These are phyloP conservation scores for Helotiales sp. DNA, from an alignment of 2,329 filamentous ascomycete genomes.

Conservation along the genomic window DNA sequence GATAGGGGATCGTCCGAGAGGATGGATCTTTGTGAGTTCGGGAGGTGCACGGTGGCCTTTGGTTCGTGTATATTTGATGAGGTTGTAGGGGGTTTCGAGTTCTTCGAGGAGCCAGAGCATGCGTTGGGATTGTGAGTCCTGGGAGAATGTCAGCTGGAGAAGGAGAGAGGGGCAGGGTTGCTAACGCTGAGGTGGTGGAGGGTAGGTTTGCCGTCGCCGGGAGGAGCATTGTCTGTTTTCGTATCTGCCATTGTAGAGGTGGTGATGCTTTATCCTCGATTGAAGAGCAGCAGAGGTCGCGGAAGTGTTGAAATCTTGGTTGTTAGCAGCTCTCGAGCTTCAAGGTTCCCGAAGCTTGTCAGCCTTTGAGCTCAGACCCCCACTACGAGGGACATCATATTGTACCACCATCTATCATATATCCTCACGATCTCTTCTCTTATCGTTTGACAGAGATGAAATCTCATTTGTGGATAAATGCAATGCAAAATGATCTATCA, in stretches of 20 bases:
- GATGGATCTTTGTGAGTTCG: constrained; percentile 70
- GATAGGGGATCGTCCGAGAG: constrained; percentile 81
- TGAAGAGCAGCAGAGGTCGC: not conserved
- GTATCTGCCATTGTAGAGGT: not conserved
- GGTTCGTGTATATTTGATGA: constrained; percentile 64
- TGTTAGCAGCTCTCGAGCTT: not conserved
- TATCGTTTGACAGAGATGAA: no score
- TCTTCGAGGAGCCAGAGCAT: constrained; percentile 71
- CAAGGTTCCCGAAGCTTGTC: no score
- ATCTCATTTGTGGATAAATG: not conserved
- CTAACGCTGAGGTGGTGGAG: constrained; percentile 32
- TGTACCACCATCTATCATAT: not conserved
- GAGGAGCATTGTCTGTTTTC: not conserved
- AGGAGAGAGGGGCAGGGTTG: not conserved
- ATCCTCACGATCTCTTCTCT: not conserved
- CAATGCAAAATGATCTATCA: not conserved
- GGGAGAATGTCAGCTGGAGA: constrained; percentile 22
- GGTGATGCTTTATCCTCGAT: not conserved
- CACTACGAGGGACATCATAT: no score
- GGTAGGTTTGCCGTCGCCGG: constrained; percentile 18
- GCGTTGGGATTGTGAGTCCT: constrained; percentile 66
- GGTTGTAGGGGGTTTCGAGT: constrained; percentile 69
- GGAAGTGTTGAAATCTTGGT: not conserved
- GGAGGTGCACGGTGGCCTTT: constrained; percentile 66
- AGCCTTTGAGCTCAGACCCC: not conserved